These are phyloP conservation scores for Pythium rishiriense DNA, from an alignment of 352 stramenopile species.

Conservation along the genomic window DNA sequence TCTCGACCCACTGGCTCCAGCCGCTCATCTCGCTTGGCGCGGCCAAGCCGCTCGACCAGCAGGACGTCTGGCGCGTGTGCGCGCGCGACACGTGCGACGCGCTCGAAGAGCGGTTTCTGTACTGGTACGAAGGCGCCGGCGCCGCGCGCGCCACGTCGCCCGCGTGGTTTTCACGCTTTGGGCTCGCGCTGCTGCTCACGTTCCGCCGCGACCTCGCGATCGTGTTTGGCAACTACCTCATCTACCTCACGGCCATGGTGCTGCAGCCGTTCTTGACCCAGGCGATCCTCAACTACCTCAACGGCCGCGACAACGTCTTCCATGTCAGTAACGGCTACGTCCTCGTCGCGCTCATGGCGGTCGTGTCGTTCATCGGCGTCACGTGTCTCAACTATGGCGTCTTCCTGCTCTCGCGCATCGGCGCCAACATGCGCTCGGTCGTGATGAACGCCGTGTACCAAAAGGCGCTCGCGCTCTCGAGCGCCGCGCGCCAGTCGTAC, in stretches of 20 bases:
- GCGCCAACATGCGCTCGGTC: slow-evolving; percentile 38
- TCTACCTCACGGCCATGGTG: slow-evolving; percentile 38
- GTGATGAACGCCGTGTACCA: slow-evolving; percentile 45
- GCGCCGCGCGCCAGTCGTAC: slow-evolving; percentile 31
- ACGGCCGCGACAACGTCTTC: slow-evolving; percentile 30
- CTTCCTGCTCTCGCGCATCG: slow-evolving; percentile 30
- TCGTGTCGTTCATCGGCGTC: slow-evolving; percentile 34
- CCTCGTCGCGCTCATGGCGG: slow-evolving; percentile 36
- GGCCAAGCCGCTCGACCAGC: slow-evolving; percentile 35
- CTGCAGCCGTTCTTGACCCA: slow-evolving; percentile 38
- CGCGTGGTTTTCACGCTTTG: slow-evolving; percentile 27
- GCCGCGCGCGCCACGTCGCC: not conserved
- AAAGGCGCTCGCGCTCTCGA: slow-evolving; percentile 37
- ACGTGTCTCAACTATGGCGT: slow-evolving; percentile 37
- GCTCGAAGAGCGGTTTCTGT: slow-evolving; percentile 28
- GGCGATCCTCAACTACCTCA: slow-evolving; percentile 37
- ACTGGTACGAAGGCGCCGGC: slow-evolving; percentile 12
- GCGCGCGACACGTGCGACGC: slow-evolving; percentile 31
- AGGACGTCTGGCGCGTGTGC: slow-evolving; percentile 43
- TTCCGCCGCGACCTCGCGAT: slow-evolving; percentile 28
- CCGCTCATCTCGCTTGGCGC: slow-evolving; percentile 40
- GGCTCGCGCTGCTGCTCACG: slow-evolving; percentile 29
- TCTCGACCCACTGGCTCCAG: slow-evolving; percentile 39
- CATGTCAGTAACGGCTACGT: slow-evolving; percentile 33
- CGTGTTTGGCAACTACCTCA: slow-evolving; percentile 29